A percentile compares a stretch with the other conserved stretches of the same genome.
Conservation (phyloP, 352 stramenopile genomes). For the Pythium sukuiense region DNA sequence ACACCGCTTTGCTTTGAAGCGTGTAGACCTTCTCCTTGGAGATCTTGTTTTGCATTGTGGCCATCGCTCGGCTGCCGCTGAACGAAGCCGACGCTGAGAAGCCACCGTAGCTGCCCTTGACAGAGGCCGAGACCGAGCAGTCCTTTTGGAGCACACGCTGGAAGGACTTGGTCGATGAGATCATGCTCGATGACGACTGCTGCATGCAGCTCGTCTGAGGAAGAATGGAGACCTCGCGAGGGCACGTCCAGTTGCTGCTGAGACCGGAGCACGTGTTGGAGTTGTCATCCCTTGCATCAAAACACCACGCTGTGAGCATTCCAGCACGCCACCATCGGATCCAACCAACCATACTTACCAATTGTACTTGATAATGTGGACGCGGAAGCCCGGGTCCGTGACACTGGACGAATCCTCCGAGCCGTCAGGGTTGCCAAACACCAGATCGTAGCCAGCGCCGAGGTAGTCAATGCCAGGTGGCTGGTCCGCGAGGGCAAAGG, state of each 20-base stretch:
- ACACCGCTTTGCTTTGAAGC: conserved; percentile 28
- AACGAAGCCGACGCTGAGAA: conserved; percentile 30
- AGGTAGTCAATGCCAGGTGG: conserved; percentile 34
- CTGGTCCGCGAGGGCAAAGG: conserved; percentile 9
- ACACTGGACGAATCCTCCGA: conserved; percentile 30
- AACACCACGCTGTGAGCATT: no score
- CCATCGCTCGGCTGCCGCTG: conserved; percentile 30
- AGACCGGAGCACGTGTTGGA: conserved; percentile 29
- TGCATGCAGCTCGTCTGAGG: conserved; percentile 31
- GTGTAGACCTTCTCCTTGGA: conserved; percentile 23
- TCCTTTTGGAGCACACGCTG: conserved; percentile 31
- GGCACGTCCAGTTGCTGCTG: conserved; percentile 27
- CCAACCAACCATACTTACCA: conserved; percentile 13
- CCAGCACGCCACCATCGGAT: no score
- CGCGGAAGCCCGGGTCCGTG: conserved; percentile 29
- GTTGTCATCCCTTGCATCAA: conserved; percentile 7
- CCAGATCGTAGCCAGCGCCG: conserved; percentile 31
- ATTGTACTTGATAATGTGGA: conserved; percentile 32
- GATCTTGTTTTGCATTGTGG: conserved; percentile 31
- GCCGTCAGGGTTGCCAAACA: conserved; percentile 31
- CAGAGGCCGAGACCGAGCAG: conserved; percentile 21
- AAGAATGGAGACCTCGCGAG: conserved; percentile 27
- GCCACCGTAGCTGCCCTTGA: conserved; percentile 30
- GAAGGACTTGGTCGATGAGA: conserved; percentile 32
- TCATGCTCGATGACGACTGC: conserved; percentile 31